phyloP scores from a whole-genome alignment of 1,284 basidiomycete species.

The Inonotus hispidus region DNA sequence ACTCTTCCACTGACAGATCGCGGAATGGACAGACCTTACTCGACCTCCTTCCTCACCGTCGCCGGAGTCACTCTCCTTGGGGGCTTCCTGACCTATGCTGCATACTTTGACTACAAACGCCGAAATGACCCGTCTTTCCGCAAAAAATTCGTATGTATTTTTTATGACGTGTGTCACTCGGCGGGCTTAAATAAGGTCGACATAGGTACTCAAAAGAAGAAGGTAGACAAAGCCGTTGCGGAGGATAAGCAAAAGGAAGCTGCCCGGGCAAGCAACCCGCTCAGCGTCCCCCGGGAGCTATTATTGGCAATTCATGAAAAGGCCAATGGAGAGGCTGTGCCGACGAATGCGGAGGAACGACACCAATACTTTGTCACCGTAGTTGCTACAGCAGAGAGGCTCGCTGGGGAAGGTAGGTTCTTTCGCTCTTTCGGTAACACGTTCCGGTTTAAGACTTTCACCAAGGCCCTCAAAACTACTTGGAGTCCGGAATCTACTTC shows the following conservation, averaged over 20 bases:
- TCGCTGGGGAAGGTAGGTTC: conserved; percentile 68
- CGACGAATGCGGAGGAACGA: conserved; percentile 64
- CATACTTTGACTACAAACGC: conserved; percentile 95
- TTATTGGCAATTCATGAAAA: conserved; percentile 50
- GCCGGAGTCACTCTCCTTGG: conserved; percentile 60
- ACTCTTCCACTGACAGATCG: neutral
- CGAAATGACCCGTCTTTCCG: conserved; percentile 87
- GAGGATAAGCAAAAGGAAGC: conserved; percentile 60
- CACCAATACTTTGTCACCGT: conserved; percentile 91
- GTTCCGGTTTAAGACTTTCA: neutral
- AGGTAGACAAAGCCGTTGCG: conserved; percentile 71
- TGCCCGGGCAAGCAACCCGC: conserved; percentile 29
- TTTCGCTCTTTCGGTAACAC: neutral
- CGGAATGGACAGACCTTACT: conserved; percentile 19
- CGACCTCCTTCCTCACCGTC: conserved; percentile 44
- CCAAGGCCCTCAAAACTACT: conserved; percentile 68
- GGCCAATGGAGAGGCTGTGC: conserved; percentile 60
- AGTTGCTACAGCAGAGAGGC: conserved; percentile 82
- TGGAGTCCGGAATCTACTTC: conserved; percentile 85
- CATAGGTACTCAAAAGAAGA: conserved; percentile 87
- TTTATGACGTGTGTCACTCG: neutral
- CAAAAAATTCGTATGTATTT: conserved; percentile 62
- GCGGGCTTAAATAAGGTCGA: conserved; percentile 1
- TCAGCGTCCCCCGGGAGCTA: conserved; percentile 46
- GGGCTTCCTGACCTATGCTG: conserved; percentile 71